Evolutionary conservation across 768 basidiomycete genomes (phyloP), one percentile per base, ranked within the genome.

Genomic region (Phanerodontia chrysosporium): DNA sequence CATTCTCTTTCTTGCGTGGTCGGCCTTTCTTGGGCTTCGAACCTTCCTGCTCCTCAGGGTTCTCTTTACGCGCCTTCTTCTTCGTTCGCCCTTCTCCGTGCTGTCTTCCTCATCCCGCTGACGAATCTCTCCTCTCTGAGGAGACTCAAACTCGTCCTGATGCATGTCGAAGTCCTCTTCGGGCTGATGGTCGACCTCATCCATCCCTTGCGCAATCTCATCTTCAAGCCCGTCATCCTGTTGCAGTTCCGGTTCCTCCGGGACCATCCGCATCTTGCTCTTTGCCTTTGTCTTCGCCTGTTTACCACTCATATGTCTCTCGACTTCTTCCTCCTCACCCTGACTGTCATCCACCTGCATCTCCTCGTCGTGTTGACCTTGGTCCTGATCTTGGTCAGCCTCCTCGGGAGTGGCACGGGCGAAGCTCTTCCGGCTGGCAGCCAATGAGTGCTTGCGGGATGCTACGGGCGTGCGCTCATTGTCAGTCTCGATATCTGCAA

Each of bases 131-230:
- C 44, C 55, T 55, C 64, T 68, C 32, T 57, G 62, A 16, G 63
- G 60, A 29, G 60, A 52, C 44, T 54, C 57, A 35, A 68, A 64
- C 45, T 69, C 67, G 25, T 66, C 68, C 52, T 73, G 69, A 18
- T 68, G 68, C 39, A 72, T 71, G 13, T 71, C 72, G 29, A 36
- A 42, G 21, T 32, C 18, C 22, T 62, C 61, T 14, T 58, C 53
- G 22, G 51, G 29, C 42, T 29, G 30, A 3, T 55, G 45, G 9
- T 60, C 58, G 21, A 55, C 29, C 28, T 58, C 59, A 51, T 69
- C 58, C 53, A 79, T 59, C 18, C 74, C 74, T 46, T 67, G 72
- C n/a, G 69, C 69, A 27, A 78, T 75, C 45, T 80, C 78, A n/a
- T 78, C 74, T 58, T 53, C 56, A 6, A 48, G 29, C 18, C 78